Evolutionary conservation across 768 basidiomycete species (phyloP).

Genomic region (Mycena metata): DNA sequence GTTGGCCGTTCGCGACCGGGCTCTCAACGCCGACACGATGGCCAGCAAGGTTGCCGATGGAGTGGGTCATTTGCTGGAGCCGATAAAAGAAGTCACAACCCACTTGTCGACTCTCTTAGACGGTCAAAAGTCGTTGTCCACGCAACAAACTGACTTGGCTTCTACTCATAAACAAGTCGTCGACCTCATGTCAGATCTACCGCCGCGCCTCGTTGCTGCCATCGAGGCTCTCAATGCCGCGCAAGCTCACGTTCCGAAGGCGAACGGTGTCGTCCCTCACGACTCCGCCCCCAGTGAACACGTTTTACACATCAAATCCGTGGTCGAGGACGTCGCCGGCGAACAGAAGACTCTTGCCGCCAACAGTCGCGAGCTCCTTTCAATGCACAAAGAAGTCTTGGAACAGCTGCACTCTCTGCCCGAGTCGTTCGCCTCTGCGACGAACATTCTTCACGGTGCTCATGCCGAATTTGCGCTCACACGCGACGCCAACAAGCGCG

Average conservation of each 20-base stretch:
- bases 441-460: constrained; percentile 68
- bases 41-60: constrained; percentile 68
- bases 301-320: constrained; percentile 61
- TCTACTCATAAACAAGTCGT: constrained; percentile 57
- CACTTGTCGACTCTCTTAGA: constrained; percentile 58
- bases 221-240: constrained; percentile 58
- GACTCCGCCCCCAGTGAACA: constrained; percentile 48
- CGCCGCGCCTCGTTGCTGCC: constrained; percentile 59
- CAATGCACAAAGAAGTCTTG: constrained; percentile 65
- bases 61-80: constrained; percentile 59
- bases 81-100: constrained; percentile 53
- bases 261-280: constrained; percentile 44
- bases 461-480: constrained; percentile 74
- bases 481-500: constrained; percentile 68
- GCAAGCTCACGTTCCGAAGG: constrained; percentile 50
- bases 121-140: constrained; percentile 56
- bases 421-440: constrained; percentile 66
- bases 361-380: constrained; percentile 63
- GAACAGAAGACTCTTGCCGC: constrained; percentile 64
- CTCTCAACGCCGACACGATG: constrained; percentile 72
- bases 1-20: constrained; percentile 81
- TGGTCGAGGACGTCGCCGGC: constrained; percentile 62
- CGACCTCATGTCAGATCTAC: constrained; percentile 61
- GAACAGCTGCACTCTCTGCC: constrained; percentile 72
- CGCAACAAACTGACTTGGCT: constrained; percentile 54